Evolutionary conservation across 305 asterid genomes (phyloP), one percentile per base, ranked within the genome.

Genomic region (Solanum aculeatissimum): DNA sequence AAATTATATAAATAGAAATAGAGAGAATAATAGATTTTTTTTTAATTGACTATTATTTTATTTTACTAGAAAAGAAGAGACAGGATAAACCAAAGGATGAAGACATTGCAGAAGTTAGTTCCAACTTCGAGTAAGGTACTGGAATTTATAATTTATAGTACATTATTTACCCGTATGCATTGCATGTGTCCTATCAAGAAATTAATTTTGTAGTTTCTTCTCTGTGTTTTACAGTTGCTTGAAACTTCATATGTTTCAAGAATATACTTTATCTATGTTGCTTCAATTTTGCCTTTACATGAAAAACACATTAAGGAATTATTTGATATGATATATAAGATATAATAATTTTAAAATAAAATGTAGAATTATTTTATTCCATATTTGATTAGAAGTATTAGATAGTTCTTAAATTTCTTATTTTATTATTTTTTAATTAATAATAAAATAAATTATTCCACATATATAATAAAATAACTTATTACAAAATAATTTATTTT

Each of bases 21-120:
- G 38, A 32, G 38, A 32, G 38, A 32, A 32, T 32, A 32, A 32
- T 32, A 32, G 0, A 35, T 4, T 35, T 35, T 35, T 35, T 35
- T 72, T 43, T 32, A 74, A 74, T 45, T 74, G 81, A 72, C 6
- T 45, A 45, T 74, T 71, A 9, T 21, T 70, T 21, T 40, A 21
- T 25, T 49, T 62, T 62, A 40, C 57, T 91, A 95, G 98, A 95
- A 93, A 91, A 89, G 98, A 88, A 94, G 98, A 85, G 98, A 95
- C 92, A 95, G 88, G 88, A 95, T 95, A 72, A 95, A 93, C 83
- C 92, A 95, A 87, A 89, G 92, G 87, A 93, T 95, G 97, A 92
- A 91, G 93, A 92, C 97, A 57, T 75, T 95, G 90, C 98, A 94
- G 89, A 95, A 92, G 90, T 60, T 95, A 94, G 98, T 95, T 89